These are phyloP conservation scores for Pseudognaphalium luteoalbum DNA, from an alignment of 129 eudicot genomes.

Conservation along the genomic window DNA sequence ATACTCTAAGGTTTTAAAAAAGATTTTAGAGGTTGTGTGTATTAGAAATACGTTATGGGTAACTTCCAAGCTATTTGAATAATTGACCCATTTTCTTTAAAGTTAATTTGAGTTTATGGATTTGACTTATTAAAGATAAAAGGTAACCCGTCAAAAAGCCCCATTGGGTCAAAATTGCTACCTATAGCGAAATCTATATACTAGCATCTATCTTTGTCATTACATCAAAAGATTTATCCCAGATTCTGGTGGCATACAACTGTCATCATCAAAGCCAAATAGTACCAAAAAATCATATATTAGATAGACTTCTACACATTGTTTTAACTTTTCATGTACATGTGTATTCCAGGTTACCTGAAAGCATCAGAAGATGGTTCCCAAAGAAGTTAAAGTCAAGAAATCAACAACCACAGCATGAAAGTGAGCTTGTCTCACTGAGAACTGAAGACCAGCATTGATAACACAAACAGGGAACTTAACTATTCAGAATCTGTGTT, in stretches of 20 bases:
- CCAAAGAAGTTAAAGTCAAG: slow-evolving; percentile 58
- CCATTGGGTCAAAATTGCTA: background rate
- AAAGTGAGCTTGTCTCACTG: slow-evolving; percentile 76
- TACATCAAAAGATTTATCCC: background rate
- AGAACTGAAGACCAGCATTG: slow-evolving; percentile 52
- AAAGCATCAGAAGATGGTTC: slow-evolving; percentile 66
- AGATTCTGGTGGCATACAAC: background rate
- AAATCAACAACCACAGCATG: slow-evolving; percentile 73
- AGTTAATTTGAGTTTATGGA: no score
- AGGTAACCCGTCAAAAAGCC: background rate
- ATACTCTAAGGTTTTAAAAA: no score
- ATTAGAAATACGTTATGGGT: background rate
- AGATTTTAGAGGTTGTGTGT: background rate
- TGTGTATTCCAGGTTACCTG: slow-evolving; percentile 64
- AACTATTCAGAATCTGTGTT: background rate
- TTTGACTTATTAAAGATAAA: background rate
- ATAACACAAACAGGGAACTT: slow-evolving; percentile 19
- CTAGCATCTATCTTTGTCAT: background rate
- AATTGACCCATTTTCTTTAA: background rate
- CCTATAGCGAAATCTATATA: background rate
- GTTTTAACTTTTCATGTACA: background rate
- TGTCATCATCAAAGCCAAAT: background rate
- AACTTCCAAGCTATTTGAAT: background rate
- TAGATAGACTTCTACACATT: background rate
- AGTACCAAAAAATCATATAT: background rate